Evolutionary conservation across 2,329 filamentous ascomycete genomes (phyloP), one percentile per base, ranked within the genome.

Genomic region (Fusarium pseudograminearum): DNA sequence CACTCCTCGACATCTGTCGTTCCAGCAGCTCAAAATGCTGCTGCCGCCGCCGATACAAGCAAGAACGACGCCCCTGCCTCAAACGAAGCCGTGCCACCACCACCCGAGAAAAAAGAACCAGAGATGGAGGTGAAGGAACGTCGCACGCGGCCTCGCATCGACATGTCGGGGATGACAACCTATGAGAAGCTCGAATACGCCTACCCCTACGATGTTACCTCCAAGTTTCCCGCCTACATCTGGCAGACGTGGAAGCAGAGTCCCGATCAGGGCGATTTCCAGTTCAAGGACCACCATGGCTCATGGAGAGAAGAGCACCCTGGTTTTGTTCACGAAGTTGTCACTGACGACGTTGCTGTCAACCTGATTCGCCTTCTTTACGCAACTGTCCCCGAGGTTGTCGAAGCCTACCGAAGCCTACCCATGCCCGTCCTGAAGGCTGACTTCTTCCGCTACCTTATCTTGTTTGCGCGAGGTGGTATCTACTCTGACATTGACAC

Each of bases 201-300:
- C 74, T 98, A 96, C 80, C 93, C 94, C 22, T 99, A 98, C 84
- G 92, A 97, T 76, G 86, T 95, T 67, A 89, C 94, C 76, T 81
- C 85, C 73, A 97, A 95, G 79, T 98, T 98, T 79, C 96, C 96
- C 5, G 94, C 94, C 59, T 98, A 97, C 83, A 97, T 99, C 77
- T 99, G 96, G 96, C 96, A 99, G 85, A 99, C 96, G 16, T 99
- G 96, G 96, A 98, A 97, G 80, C 91, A 89, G 76, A 92, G 89
- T 1, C 94, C 95, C 0, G 87, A 90, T 3, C 91, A 93, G 24
- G 85, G 88, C 52, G 86, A 92, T 66, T 99, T 99, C 77, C 81
- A 84, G 22, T 94, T 97, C 77, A 90, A 94, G 66, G 89, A 92
- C 47, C 87, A 93, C 63, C 96, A 98, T 82, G 92, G 93, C 16